A percentile compares a stretch with the other conserved stretches of the same genome.
phyloP scores from a whole-genome alignment of 306 rosid species.

The Astragalus glycyphyllos region DNA sequence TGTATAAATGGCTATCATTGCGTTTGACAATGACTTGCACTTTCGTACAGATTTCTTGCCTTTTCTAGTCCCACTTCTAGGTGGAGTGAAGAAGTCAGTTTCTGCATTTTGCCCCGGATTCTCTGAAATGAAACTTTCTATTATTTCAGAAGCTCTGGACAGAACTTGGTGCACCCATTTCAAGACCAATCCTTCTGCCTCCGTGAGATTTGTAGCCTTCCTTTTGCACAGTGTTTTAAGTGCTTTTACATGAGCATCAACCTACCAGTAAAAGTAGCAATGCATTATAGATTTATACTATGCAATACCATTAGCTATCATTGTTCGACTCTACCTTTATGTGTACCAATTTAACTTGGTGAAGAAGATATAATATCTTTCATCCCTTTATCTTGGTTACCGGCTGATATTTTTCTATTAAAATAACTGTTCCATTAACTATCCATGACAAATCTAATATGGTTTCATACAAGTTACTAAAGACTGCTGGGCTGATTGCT shows the following conservation, averaged over 20 bases:
- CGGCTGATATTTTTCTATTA: background rate
- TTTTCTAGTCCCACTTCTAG: slow-evolving; percentile 60
- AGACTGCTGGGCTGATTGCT: slow-evolving; percentile 13
- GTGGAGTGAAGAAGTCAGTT: slow-evolving; percentile 64
- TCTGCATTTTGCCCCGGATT: slow-evolving; percentile 47
- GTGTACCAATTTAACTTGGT: slow-evolving; percentile 13
- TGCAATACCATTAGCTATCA: background rate
- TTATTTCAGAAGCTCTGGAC: slow-evolving; percentile 58
- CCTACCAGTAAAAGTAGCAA: slow-evolving; percentile 57
- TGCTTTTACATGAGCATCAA: slow-evolving; percentile 90
- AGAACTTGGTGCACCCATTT: slow-evolving; percentile 71
- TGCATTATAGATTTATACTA: slow-evolving; percentile 20
- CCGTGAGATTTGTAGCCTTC: slow-evolving; percentile 61
- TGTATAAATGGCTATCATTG: slow-evolving; percentile 78
- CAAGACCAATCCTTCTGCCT: slow-evolving; percentile 65
- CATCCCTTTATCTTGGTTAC: background rate
- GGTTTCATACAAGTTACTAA: slow-evolving; percentile 12
- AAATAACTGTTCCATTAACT: slow-evolving; percentile 21
- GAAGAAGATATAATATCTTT: background rate
- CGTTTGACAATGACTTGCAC: slow-evolving; percentile 62
- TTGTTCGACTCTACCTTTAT: slow-evolving; percentile 9
- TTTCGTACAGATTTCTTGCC: slow-evolving; percentile 55
- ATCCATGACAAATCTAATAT: slow-evolving; percentile 24
- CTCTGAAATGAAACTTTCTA: slow-evolving; percentile 66
- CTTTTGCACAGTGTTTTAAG: slow-evolving; percentile 81